Evolutionary conservation across 2,329 filamentous ascomycete genomes (phyloP), one percentile per base, ranked within the genome.

Genomic region (Aspergillus caelatus): DNA sequence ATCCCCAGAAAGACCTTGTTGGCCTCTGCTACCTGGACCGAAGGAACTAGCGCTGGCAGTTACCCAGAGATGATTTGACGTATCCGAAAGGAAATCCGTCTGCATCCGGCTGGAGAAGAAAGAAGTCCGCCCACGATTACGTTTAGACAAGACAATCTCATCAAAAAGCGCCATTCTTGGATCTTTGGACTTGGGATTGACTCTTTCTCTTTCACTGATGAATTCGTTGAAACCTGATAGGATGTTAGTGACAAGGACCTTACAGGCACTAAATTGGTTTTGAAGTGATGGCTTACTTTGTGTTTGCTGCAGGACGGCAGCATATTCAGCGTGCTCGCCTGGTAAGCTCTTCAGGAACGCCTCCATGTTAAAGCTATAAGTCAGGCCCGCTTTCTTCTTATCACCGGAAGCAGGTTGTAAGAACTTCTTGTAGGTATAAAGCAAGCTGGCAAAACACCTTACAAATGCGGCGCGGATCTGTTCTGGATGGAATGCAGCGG

Each of bases 391-490:
- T 71, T 88, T 89, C 74, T 86, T 88, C 68, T 87, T 85, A 58
- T 89, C 86, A 28, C 85, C 83, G 11, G 79, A 83, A 19, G 88
- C 84, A 5, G 87, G 85, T 26, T 83, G 75, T 64, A 91, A 80
- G 71, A 84, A 89, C 68, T 86, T 86, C 61, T 89, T 85, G 72
- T 91, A 91, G 0, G 88, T 91, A 76, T 90, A 90, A 67, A 91
- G 83, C 62, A 91, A 78, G 69, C 87, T 89, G 36, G 88, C 88
- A 69, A 91, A 90, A 76, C 87, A 90, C 70, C 88, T 82, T 36
- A 89, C 88, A 71, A 91, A 91, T 0, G 88, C 88, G 19, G 88
- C 88, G 21, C 88, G 85, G 48, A 91, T 81, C 74, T 90, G 88
- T 67, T 90, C 88, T 9, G 88, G 83, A 65, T 87, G 84, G 79